Conservation (phyloP, 495 filamentous ascomycete species). For the Hypoxylon trugodes region DNA sequence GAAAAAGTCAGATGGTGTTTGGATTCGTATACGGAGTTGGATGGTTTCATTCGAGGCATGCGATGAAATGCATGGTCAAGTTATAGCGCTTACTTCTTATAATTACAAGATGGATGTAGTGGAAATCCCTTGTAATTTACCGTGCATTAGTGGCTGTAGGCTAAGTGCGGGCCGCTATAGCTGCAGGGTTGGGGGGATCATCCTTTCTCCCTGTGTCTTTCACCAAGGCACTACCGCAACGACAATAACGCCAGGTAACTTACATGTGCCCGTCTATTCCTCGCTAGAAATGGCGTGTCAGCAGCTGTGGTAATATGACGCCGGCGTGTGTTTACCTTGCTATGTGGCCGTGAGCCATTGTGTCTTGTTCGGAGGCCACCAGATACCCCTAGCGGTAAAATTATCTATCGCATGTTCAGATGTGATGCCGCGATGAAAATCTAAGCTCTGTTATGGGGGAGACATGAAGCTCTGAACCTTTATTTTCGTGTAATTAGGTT, state of each 20-base stretch:
- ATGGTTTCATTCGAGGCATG: neutral
- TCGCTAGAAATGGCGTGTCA: neutral
- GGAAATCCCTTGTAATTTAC: neutral
- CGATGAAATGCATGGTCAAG: neutral
- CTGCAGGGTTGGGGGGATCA: no score
- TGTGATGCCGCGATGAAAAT: no score
- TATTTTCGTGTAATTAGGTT: no score
- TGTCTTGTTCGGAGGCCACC: neutral
- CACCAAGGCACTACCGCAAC: neutral
- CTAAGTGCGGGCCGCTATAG: neutral
- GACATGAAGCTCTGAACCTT: no score
- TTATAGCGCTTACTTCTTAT: neutral
- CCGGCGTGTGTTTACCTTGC: neutral
- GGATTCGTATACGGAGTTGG: neutral
- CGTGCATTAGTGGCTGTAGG: neutral
- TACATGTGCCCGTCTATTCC: neutral
- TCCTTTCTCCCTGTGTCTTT: neutral
- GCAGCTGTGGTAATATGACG: neutral
- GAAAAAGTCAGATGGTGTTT: neutral
- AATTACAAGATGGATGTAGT: neutral
- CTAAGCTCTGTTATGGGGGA: no score
- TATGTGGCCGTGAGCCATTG: neutral
- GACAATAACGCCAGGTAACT: neutral
- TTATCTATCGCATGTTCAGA: neutral
- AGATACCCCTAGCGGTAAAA: neutral